Base-by-base conservation (phyloP, 768 basidiomycete species). In the Naganishia kalamii region DNA sequence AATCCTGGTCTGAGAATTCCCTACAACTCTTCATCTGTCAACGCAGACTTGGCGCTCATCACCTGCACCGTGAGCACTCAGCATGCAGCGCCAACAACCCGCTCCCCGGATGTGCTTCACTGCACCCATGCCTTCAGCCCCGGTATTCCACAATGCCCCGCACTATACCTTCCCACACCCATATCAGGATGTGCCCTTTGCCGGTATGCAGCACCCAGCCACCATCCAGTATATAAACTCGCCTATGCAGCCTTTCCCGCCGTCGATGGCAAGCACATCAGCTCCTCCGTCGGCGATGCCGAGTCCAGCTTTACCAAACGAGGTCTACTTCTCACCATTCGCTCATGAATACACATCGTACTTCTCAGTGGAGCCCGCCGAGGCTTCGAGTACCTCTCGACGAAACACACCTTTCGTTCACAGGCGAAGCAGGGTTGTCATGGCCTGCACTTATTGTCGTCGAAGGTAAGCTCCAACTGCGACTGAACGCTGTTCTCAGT, bases 311-410 rank as follows among this genome's bases (percentile, higher is more conserved):
- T 37, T 57, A 11, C 54, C 54, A n/a, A 57, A 40, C 37, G 54
- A 57, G 37, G 54, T 57, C 35, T 57, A 40, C 37, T 57, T 57
- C 30, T 57, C 54, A 2, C 54, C 54, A n/a, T 57, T 57, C 23
- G 54, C 54, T 12, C 54, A 57, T 27, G 54, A 57, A 41, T 57
- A 57, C n/a, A 57, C 54, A 7, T 57, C 54, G 37, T 57, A 40
- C 37, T 57, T 57, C 19, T 57, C 54, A 2, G 33, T 40, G 54
- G 54, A 57, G 21, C 21, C 37, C 12, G 32, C 54, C 8, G 54
- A 57, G 21, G 13, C 23, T 3, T 21, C 37, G n/a, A n/a, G n/a
- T 40, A 17, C 54, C 13, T 33, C 37, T 17, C 35, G 54, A 13
- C 54, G 54, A 1, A 57, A 57, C 35, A 40, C 21, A 0, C 54